A percentile compares a stretch with the other conserved stretches of the same genome.
These are phyloP conservation scores for Plasmodium ovale DNA, from an alignment of 169 alveolate species.

Conservation along the genomic window DNA sequence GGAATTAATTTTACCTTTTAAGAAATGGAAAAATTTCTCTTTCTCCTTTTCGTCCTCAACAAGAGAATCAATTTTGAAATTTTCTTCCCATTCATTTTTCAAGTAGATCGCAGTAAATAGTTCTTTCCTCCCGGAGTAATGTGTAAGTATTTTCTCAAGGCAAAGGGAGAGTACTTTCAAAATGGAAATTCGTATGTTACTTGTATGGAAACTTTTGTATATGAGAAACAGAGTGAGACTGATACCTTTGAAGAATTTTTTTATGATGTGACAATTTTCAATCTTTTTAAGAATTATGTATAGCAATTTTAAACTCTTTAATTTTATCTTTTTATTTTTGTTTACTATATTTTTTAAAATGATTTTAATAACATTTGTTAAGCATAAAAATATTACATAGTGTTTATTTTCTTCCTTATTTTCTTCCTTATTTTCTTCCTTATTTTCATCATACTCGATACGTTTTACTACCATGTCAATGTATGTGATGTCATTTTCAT, in stretches of 20 bases:
- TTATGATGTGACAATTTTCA: neutral
- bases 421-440: too few species aligned
- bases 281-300: slow-evolving; percentile 26
- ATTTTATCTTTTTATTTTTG: slow-evolving; percentile 50
- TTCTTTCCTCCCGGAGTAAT: neutral
- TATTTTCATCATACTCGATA: neutral
- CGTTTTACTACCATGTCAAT: neutral
- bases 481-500: neutral
- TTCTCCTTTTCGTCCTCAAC: neutral
- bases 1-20: neutral
- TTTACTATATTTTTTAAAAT: slow-evolving; percentile 24
- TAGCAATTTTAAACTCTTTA: slow-evolving; percentile 24
- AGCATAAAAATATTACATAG: slow-evolving; percentile 22
- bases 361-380: slow-evolving; percentile 11
- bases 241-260: slow-evolving; percentile 27
- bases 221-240: slow-evolving; percentile 29
- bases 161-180: slow-evolving; percentile 27
- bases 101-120: neutral
- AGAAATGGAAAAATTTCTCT: neutral
- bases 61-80: neutral
- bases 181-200: slow-evolving; percentile 5
- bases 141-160: slow-evolving; percentile 4
- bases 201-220: slow-evolving; percentile 19
- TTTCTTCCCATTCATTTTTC: neutral
- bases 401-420: too few species aligned